Conservation (phyloP, 2,329 filamentous ascomycete genomes). For the Cucurbitaria berberidis region DNA sequence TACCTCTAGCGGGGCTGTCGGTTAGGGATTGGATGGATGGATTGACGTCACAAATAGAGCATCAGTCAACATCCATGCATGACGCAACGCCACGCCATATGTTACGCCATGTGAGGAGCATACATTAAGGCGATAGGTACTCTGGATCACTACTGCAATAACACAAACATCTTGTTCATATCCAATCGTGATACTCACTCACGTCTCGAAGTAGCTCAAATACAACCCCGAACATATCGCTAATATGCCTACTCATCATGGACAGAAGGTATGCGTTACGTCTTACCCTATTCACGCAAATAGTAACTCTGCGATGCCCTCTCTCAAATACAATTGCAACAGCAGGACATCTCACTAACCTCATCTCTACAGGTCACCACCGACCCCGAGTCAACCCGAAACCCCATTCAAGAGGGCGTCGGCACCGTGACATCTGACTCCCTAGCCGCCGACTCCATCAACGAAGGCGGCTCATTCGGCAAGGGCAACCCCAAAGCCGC, state of each 20-base stretch:
- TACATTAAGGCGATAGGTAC: not conserved
- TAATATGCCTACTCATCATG: conserved; percentile 17
- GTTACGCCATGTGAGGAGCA: conserved; percentile 4
- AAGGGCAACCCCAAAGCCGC: conserved; percentile 63
- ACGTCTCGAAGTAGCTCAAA: not conserved
- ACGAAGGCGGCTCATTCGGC: conserved; percentile 65
- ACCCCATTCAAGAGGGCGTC: conserved; percentile 63
- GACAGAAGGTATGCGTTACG: conserved; percentile 24
- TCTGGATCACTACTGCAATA: not conserved
- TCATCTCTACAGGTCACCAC: conserved; percentile 49
- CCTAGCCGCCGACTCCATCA: conserved; percentile 75
- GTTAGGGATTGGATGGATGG: conserved; percentile 5
- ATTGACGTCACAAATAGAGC: conserved; percentile 19
- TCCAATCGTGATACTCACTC: not conserved
- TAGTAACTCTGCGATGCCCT: not conserved
- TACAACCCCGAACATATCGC: not conserved
- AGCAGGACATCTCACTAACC: conserved; percentile 7
- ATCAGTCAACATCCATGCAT: conserved; percentile 6
- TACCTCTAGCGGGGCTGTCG: not conserved
- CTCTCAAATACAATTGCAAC: not conserved
- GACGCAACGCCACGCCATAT: conserved; percentile 22
- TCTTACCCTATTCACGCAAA: not conserved
- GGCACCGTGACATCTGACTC: conserved; percentile 72
- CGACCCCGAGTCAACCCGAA: conserved; percentile 57
- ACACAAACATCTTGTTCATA: not conserved